Evolutionary conservation across 352 stramenopile genomes (phyloP).

Genomic region (Phytophthora cactorum): DNA sequence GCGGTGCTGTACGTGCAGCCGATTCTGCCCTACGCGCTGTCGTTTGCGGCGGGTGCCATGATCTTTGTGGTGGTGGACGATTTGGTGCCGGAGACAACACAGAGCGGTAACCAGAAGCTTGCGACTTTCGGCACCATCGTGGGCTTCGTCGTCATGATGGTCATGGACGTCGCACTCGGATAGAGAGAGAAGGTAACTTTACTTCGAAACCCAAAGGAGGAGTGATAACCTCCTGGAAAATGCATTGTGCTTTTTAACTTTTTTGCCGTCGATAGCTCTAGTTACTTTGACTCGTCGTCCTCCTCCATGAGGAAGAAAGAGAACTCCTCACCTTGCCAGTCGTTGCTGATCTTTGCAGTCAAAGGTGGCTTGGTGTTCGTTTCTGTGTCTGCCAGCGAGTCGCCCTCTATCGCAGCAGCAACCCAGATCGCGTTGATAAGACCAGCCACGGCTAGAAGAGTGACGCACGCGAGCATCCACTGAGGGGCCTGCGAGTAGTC

Average conservation of each 20-base stretch:
- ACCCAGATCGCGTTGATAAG: conserved; percentile 65
- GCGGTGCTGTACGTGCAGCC: conserved; percentile 88
- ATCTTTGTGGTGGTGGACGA: conserved; percentile 94
- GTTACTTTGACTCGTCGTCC: conserved; percentile 32
- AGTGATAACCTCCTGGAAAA: conserved; percentile 20
- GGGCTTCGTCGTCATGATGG: conserved; percentile 94
- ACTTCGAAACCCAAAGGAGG: background rate
- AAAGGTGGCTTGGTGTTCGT: conserved; percentile 3
- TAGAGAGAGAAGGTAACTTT: conserved; percentile 35
- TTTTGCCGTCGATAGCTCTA: conserved; percentile 17
- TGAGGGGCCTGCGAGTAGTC: conserved; percentile 49
- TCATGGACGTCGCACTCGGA: conserved; percentile 86
- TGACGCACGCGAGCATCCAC: conserved; percentile 47
- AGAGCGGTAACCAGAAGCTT: conserved; percentile 90
- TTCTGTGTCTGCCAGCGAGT: conserved; percentile 4
- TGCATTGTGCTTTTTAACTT: conserved; percentile 21
- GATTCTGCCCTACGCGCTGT: conserved; percentile 90
- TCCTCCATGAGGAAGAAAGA: conserved; percentile 64
- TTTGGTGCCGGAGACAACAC: conserved; percentile 88
- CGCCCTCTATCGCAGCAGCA: conserved; percentile 28
- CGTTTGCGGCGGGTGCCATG: conserved; percentile 91
- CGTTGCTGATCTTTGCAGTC: conserved; percentile 2
- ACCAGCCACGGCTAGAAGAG: conserved; percentile 49
- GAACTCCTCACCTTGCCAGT: conserved; percentile 43
- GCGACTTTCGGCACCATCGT: conserved; percentile 87